Percentiles rank a stretch among this genome's conserved stretches.
Evolutionary conservation across 768 basidiomycete genomes (phyloP).

Genomic region (Lactarius trivialis): DNA sequence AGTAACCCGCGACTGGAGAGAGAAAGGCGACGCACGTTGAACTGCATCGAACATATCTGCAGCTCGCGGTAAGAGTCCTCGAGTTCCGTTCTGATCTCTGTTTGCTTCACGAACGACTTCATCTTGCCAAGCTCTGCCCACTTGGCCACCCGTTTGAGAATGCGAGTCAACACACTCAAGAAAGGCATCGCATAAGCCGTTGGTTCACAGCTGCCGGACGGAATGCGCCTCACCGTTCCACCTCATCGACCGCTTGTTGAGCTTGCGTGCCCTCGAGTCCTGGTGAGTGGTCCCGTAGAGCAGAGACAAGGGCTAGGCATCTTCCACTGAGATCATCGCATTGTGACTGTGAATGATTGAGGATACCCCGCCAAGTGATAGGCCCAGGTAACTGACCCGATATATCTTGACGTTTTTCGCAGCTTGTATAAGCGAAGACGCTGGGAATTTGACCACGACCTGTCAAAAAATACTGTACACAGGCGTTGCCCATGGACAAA

Average conservation of each 20-base stretch:
- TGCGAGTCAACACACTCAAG: constrained; percentile 12
- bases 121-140: constrained; percentile 18
- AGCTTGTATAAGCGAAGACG: constrained; percentile 1
- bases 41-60: constrained; percentile 5
- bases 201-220: not conserved
- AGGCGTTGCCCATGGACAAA: not conserved
- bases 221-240: constrained; percentile 13
- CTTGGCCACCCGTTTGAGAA: constrained; percentile 13
- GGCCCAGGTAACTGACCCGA: not conserved
- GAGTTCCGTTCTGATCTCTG: constrained; percentile 17
- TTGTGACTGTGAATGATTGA: constrained; percentile 12
- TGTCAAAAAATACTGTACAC: not conserved
- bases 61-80: constrained; percentile 22
- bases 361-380: not conserved
- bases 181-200: not conserved
- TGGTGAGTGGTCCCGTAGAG: constrained; percentile 12
- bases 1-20: not conserved
- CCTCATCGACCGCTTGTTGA: constrained; percentile 20
- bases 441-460: not conserved
- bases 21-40: constrained; percentile 13
- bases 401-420: constrained; percentile 19
- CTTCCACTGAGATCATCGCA: constrained; percentile 14
- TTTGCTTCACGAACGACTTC: constrained; percentile 18
- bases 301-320: constrained; percentile 12
- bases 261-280: constrained; percentile 19